Evolutionary conservation across 2,329 filamentous ascomycete species (phyloP).

Genomic region (Metarhizium brunneum): DNA sequence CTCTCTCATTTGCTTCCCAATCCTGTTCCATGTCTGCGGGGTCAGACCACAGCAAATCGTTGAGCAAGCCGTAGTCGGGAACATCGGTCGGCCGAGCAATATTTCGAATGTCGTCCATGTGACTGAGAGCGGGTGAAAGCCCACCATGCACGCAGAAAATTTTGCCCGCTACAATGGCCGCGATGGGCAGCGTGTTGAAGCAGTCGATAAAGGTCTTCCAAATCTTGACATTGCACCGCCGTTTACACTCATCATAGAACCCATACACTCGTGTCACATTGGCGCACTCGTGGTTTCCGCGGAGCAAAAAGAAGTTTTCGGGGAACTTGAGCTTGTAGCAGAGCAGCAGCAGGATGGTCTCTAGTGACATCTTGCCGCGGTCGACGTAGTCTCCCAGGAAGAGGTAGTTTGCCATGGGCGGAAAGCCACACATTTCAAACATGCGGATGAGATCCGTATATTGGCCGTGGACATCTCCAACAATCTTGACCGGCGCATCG

Average conservation of each 20-base stretch:
- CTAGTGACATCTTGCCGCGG: constrained; percentile 87
- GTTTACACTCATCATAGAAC: constrained; percentile 97
- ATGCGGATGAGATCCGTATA: constrained; percentile 93
- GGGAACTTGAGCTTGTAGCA: constrained; percentile 98
- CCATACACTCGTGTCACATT: constrained; percentile 94
- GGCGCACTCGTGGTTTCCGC: constrained; percentile 94
- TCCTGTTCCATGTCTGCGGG: constrained; percentile 96
- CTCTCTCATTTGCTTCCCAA: constrained; percentile 95
- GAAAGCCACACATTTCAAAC: constrained; percentile 98
- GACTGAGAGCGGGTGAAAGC: constrained; percentile 78
- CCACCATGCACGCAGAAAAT: constrained; percentile 98
- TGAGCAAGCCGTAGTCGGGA: constrained; percentile 89
- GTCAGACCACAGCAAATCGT: constrained; percentile 94
- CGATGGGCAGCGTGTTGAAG: constrained; percentile 92
- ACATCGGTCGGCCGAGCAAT: constrained; percentile 95
- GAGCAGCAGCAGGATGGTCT: constrained; percentile 84
- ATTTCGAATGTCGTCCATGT: constrained; percentile 97
- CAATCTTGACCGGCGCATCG: constrained; percentile 92
- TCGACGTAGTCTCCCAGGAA: constrained; percentile 97
- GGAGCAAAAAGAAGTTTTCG: constrained; percentile 92
- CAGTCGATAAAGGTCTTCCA: constrained; percentile 98
- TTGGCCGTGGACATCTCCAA: constrained; percentile 93
- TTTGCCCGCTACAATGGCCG: constrained; percentile 92
- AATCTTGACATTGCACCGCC: constrained; percentile 89
- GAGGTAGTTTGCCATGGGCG: constrained; percentile 82